Percentiles rank a stretch among this genome's conserved stretches.
Conservation (phyloP, 306 rosid species). For the Trifolium subterraneum region DNA sequence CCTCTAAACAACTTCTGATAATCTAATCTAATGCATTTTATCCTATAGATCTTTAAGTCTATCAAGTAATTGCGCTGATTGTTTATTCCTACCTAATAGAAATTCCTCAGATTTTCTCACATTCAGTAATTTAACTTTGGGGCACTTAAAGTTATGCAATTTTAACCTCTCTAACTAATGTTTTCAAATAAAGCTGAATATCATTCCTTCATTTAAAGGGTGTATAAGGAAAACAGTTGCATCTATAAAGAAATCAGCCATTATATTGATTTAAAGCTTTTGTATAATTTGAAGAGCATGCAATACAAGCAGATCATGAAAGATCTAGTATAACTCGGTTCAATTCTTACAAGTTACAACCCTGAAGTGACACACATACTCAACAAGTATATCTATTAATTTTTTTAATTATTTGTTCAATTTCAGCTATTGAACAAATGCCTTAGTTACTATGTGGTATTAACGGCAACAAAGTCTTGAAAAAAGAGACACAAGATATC, state of each 20-base stretch:
- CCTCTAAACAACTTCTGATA: not conserved
- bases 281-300: conserved; percentile 28
- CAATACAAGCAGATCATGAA: conserved; percentile 14
- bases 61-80: conserved; percentile 30
- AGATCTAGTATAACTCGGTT: conserved; percentile 6
- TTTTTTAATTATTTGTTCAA: conserved; percentile 32
- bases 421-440: conserved; percentile 42
- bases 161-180: not conserved
- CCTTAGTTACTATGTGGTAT: conserved; percentile 39
- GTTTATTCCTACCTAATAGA: conserved; percentile 34
- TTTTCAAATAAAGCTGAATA: conserved; percentile 31
- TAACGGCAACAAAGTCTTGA: conserved; percentile 36
- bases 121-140: conserved; percentile 28
- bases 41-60: not conserved
- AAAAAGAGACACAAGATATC: conserved; percentile 44
- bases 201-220: conserved; percentile 1
- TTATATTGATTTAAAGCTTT: not conserved
- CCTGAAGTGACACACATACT: conserved; percentile 18
- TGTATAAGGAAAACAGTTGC: not conserved
- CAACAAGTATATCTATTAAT: conserved; percentile 14
- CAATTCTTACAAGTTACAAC: conserved; percentile 32
- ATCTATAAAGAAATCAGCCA: conserved; percentile 19
- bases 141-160: not conserved
- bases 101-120: conserved; percentile 24
- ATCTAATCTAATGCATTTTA: no score